Conservation (phyloP, 2,329 filamentous ascomycete species). For the Colletotrichum sansevieriae region DNA sequence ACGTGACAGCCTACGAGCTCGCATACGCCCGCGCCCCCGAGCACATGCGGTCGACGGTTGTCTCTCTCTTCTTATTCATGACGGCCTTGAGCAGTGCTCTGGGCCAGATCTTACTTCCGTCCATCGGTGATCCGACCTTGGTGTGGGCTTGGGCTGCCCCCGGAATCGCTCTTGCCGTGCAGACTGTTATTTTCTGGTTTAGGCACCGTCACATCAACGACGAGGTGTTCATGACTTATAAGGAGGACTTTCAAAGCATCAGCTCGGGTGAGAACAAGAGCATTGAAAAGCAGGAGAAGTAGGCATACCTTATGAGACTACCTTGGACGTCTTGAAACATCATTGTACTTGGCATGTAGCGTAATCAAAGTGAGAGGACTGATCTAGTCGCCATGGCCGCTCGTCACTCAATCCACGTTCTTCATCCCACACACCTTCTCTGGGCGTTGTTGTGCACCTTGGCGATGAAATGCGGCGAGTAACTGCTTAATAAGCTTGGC, state of each 20-base stretch:
- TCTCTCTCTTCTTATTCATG: conserved; percentile 69
- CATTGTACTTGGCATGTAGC: too few relatives aligned
- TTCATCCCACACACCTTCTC: too few relatives aligned
- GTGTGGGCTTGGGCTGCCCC: conserved; percentile 47
- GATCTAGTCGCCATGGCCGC: too few relatives aligned
- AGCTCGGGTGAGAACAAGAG: conserved; percentile 15
- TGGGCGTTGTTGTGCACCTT: too few relatives aligned
- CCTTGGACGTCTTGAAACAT: too few relatives aligned
- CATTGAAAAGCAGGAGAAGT: conserved; percentile 26
- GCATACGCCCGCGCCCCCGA: conserved; percentile 77
- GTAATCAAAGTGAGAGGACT: too few relatives aligned
- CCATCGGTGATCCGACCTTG: conserved; percentile 54
- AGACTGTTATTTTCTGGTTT: conserved; percentile 45
- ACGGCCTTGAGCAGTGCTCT: conserved; percentile 68
- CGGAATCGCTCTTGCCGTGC: conserved; percentile 44
- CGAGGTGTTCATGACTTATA: conserved; percentile 38
- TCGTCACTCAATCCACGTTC: too few relatives aligned
- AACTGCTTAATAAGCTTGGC: too few relatives aligned
- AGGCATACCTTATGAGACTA: not conserved
- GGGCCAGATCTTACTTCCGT: conserved; percentile 57
- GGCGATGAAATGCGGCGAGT: too few relatives aligned
- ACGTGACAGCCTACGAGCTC: conserved; percentile 75
- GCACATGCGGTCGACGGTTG: conserved; percentile 72
- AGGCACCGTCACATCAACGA: conserved; percentile 46
- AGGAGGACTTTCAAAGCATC: conserved; percentile 25